Conservation (phyloP, 495 filamentous ascomycete genomes). For the Tuber borchii region DNA sequence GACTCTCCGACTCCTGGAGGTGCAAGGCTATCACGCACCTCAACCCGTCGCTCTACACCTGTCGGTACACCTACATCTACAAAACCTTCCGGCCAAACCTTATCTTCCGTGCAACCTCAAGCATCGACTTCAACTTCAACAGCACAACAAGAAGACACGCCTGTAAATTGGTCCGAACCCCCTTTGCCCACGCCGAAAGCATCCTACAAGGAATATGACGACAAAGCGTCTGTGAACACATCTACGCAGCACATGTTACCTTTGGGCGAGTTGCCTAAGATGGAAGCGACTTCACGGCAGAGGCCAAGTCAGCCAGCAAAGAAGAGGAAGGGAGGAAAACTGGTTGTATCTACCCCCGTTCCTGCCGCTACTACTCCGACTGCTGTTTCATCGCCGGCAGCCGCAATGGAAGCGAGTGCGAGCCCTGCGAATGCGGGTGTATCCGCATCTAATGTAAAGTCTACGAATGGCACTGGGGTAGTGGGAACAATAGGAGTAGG, state of each 20-base stretch:
- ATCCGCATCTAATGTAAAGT: constrained; percentile 8
- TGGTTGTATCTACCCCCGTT: neutral
- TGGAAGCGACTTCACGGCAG: constrained; percentile 35
- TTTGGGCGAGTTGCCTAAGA: constrained; percentile 37
- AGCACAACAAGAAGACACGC: constrained; percentile 27
- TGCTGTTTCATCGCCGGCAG: constrained; percentile 10
- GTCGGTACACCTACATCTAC: constrained; percentile 39
- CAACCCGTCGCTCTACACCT: constrained; percentile 41
- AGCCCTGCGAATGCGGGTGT: constrained; percentile 14
- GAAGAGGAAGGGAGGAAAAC: constrained; percentile 26
- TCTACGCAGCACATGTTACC: constrained; percentile 39
- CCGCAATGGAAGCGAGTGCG: constrained; percentile 18
- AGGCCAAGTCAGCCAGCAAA: constrained; percentile 27
- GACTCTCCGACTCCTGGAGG: constrained; percentile 8
- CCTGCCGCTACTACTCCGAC: constrained; percentile 5
- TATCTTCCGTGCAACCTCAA: constrained; percentile 27
- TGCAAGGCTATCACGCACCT: constrained; percentile 33
- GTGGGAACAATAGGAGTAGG: neutral
- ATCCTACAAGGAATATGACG: constrained; percentile 43
- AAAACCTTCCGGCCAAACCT: constrained; percentile 29
- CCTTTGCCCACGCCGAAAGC: constrained; percentile 37
- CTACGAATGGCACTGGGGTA: constrained; percentile 22
- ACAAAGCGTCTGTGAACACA: constrained; percentile 31
- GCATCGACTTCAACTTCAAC: constrained; percentile 24
- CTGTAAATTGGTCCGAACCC: constrained; percentile 38